Evolutionary conservation across 2,329 filamentous ascomycete species (phyloP), one percentile per base, ranked within the genome.

Genomic region (Rhinocladiella mackenziei): DNA sequence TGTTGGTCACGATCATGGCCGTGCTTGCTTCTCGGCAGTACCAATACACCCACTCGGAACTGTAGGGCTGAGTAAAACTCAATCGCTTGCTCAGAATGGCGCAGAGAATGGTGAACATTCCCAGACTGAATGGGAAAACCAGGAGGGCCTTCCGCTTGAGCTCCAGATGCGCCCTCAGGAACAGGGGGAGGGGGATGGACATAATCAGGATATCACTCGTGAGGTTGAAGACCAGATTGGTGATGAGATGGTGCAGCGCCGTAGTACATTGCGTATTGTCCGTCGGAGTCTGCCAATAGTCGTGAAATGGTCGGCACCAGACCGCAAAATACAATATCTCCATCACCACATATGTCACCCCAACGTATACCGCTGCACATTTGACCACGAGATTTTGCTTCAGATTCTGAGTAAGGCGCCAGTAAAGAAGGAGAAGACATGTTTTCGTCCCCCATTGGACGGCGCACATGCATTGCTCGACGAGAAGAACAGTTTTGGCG

Each of bases 71-170:
- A 11, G 64, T 71, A 48, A 82, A 80, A 32, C 75, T 78, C 62
- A 79, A 80, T 56, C 78, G 77, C 48, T 80, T 79, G 63, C 80
- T 81, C 11, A 82, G 63, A 4, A 75, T 69, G 8, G 77, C 75
- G 13, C 75, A 74, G 10, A 81, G 62, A 38, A 82, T 77, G 55
- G 74, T 63, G 48, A 78, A 74, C 3, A 74, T 56, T 1, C 79
- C 79, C 2, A 82, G 65, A 2, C 71, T 65, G 58, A 83, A 81
- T 20, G 82, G 70, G 20, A 64, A 66, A 33, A 74, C 68, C 0
- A 82, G 63, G 0, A 77, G 68, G 1, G 74, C 37, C 56, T 81
- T 82, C 43, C 75, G 65, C 43, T 62, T 64, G 3, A 58, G 44
- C 4, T 65, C 65, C 1, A 74, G 53, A 3, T 59, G 62, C 1